A percentile compares a stretch with the other conserved stretches of the same genome.
phyloP scores from a whole-genome alignment of 176 grass and related monocot genomes.

The Aegilops speltoides region DNA sequence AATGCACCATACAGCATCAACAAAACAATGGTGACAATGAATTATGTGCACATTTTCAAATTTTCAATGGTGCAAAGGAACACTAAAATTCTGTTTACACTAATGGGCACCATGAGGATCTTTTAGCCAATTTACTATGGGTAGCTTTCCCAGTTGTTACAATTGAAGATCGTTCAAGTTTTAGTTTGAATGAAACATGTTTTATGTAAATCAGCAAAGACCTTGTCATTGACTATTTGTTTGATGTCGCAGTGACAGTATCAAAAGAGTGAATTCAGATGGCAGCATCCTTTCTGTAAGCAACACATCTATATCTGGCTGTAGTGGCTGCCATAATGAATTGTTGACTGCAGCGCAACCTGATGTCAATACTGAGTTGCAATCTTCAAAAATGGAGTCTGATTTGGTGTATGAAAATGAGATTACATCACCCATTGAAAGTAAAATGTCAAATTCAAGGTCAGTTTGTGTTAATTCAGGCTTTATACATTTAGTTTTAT shows the following conservation, averaged over 20 bases:
- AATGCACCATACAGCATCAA: neutral
- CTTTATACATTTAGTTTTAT: neutral
- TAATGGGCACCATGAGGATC: neutral
- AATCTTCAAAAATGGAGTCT: conserved; percentile 27
- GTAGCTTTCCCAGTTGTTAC: conserved; percentile 9
- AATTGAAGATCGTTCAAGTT: neutral
- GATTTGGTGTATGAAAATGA: conserved; percentile 31
- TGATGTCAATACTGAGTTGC: conserved; percentile 29
- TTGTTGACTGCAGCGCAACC: conserved; percentile 19
- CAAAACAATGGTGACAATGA: neutral
- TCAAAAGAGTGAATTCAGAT: conserved; percentile 82
- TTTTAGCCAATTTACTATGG: conserved; percentile 15
- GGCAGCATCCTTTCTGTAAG: conserved; percentile 65
- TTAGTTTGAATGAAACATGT: neutral
- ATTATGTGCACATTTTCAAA: neutral
- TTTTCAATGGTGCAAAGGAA: neutral
- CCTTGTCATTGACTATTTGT: conserved; percentile 17
- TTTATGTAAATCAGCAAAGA: conserved; percentile 11
- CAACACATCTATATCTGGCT: conserved; percentile 38
- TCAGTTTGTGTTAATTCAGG: conserved; percentile 27
- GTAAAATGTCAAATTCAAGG: conserved; percentile 40
- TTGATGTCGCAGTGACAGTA: conserved; percentile 65
- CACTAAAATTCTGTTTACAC: neutral
- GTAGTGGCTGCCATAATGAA: conserved; percentile 33
- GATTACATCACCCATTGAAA: conserved; percentile 37